Evolutionary conservation across 2,329 filamentous ascomycete species (phyloP), one percentile per base, ranked within the genome.

Genomic region (Hypocrella siamensis): DNA sequence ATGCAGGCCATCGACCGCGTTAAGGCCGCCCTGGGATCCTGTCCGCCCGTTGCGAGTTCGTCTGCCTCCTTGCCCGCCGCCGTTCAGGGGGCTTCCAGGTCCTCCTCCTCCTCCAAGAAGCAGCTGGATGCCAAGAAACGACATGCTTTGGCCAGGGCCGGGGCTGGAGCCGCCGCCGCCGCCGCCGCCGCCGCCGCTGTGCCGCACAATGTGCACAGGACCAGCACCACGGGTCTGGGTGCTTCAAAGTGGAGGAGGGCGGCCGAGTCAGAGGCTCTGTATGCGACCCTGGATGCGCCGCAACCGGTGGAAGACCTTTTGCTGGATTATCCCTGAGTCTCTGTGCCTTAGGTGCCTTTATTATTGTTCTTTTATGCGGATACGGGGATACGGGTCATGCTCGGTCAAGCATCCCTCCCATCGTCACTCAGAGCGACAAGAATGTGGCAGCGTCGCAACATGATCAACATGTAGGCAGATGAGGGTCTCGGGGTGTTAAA

Each of bases 1-100:
- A 28, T 44, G 16, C 28, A 25, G 8, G n/a, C 37, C 6, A 37
- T 45, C 30, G 34, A 39, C 10, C 19, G 25, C 12, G 28, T n/a
- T 12, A 31, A 31, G 19, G 12, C 26, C 11, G 30, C n/a, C 3
- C 25, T 18, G 17, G 25, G 12, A n/a, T 12, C 12, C 4, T 17
- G 14, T 3, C n/a, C 17, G n/a, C 4, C 22, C 2, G 14, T 24
- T 17, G 12, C n/a, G 5, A n/a, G 22, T 7, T 5, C 22, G 6
- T 8, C 17, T 9, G 11, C 16, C 26, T 21, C 24, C 15, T 8
- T 12, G 14, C 5, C 30, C 11, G 21, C 15, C 10, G 16, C n/a
- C 7, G 8, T 15, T 11, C n/a, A 6, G 8, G 26, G 18, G 15
- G 21, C 19, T 3, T 15, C 14, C 3, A 31, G 6, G 21, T 11